Evolutionary conservation across 78 protist genomes (phyloP), one percentile per base, ranked within the genome.

Genomic region (Protostelium mycophagum): DNA sequence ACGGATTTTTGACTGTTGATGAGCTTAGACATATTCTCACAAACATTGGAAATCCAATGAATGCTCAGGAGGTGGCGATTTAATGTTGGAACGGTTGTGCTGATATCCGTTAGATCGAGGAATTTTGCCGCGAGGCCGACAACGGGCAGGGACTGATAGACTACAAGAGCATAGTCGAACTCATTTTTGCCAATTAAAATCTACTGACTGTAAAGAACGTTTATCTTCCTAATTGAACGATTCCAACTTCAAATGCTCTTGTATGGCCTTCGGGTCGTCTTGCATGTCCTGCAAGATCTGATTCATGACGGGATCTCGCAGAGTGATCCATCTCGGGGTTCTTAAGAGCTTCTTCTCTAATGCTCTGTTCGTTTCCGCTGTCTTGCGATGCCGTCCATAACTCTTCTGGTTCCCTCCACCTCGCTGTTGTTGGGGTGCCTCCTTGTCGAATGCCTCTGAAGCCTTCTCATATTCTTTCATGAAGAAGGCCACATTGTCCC

Each of bases 321-420:
- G 88, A 87, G 97, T 96, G 51, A 85, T 89, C 91, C 63, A 97
- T 96, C 88, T 97, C 98, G 5, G 99, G 99, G 89, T 97, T 97
- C 83, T 89, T 63, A 87, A 94, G 38, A 34, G 99, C 98, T 38
- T 93, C 90, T 84, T 88, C 86, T 0, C 85, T 39, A 38, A 92
- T 90, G 86, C 96, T 97, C 87, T 96, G 84, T 90, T 35, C 73
- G 85, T 29, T 35, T 84, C 31, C 84, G 63, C 86, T 36, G 37
- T 83, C 63, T 86, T 29, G 83, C 84, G 85, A 96, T 63, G 28
- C 90, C 91, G 5, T 0, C 25, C 1, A 91, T 5, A 28, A 86
- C 37, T 36, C 83, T 86, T 39, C 89, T 73, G 28, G 89, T 34
- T 63, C 95, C 96, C 25, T 93, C 90, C 28, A 87, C 85, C 91